Conservation (phyloP, 2,329 filamentous ascomycete genomes). For the Mariannaea sp. region DNA sequence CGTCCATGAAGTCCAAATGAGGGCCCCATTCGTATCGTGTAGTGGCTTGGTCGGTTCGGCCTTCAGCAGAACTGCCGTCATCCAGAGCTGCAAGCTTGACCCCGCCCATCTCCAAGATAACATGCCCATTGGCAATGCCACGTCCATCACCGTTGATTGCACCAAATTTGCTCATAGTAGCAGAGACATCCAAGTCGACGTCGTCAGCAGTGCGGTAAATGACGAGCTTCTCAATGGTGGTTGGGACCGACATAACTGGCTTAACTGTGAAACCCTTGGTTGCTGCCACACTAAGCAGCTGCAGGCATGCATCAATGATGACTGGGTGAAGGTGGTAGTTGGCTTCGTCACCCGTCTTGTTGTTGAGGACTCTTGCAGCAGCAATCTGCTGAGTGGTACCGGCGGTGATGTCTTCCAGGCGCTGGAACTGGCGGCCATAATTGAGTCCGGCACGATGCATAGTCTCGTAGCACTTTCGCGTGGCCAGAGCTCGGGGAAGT, state of each 20-base stretch:
- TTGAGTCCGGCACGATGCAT: slow-evolving; percentile 39
- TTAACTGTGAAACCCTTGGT: slow-evolving; percentile 30
- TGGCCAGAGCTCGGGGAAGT: slow-evolving; percentile 27
- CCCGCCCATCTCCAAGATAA: slow-evolving; percentile 11
- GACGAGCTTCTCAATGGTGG: slow-evolving; percentile 34
- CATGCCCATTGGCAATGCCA: neutral
- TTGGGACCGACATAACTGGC: slow-evolving; percentile 33
- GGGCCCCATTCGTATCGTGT: slow-evolving; percentile 40
- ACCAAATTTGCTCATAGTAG: slow-evolving; percentile 9
- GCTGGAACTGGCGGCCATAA: slow-evolving; percentile 41
- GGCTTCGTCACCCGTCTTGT: slow-evolving; percentile 29
- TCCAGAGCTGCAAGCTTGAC: slow-evolving; percentile 33
- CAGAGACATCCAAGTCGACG: slow-evolving; percentile 5
- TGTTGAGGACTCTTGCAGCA: slow-evolving; percentile 20
- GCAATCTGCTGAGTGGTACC: slow-evolving; percentile 26
- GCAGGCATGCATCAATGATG: slow-evolving; percentile 11
- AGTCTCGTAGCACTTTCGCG: slow-evolving; percentile 34
- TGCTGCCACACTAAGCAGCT: slow-evolving; percentile 8
- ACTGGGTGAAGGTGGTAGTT: slow-evolving; percentile 46
- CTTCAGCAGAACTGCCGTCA: slow-evolving; percentile 22
- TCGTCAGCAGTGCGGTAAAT: slow-evolving; percentile 8
- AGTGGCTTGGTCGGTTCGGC: slow-evolving; percentile 34
- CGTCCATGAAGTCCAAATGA: slow-evolving; percentile 39
- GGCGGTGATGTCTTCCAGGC: slow-evolving; percentile 27
- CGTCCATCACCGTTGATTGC: slow-evolving; percentile 1